These are phyloP conservation scores for Kwoniella pini DNA, from an alignment of 768 basidiomycete species.

Conservation along the genomic window DNA sequence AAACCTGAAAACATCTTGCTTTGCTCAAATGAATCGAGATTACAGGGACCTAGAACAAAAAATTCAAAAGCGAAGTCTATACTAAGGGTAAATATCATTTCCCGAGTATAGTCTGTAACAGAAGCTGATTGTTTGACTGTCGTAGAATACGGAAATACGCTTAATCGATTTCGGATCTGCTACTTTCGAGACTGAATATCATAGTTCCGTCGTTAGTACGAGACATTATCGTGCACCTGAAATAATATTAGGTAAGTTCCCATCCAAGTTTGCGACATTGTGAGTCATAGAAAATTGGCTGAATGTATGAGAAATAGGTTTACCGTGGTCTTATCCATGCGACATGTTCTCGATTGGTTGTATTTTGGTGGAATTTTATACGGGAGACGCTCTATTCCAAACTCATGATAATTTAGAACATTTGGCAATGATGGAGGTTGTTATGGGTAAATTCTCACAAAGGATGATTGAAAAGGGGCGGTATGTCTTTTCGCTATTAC, in stretches of 20 bases:
- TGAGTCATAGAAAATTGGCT: no score
- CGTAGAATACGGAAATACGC: conserved; percentile 78
- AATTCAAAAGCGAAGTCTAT: conserved; percentile 72
- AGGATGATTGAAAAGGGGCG: conserved; percentile 61
- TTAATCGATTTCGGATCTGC: conserved; percentile 98
- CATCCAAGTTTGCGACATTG: no score
- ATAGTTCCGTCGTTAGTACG: conserved; percentile 96
- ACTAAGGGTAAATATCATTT: conserved; percentile 55
- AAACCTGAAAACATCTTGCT: conserved; percentile 99
- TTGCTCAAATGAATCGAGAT: conserved; percentile 71
- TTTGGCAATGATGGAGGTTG: conserved; percentile 99
- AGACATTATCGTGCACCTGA: conserved; percentile 98
- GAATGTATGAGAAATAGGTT: conserved; percentile 60
- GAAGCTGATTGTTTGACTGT: not conserved
- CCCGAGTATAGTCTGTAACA: not conserved
- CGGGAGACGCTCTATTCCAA: conserved; percentile 96
- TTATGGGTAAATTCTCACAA: conserved; percentile 97
- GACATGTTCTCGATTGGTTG: conserved; percentile 98
- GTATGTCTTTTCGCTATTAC: conserved; percentile 27
- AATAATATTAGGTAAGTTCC: conserved; percentile 83
- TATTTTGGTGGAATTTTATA: conserved; percentile 97
- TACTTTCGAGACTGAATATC: conserved; percentile 96
- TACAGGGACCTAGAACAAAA: conserved; percentile 43
- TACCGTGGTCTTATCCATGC: conserved; percentile 98
- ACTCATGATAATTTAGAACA: conserved; percentile 99